These are phyloP conservation scores for Psilocybe cubensis DNA, from an alignment of 768 basidiomycete species.

Conservation along the genomic window DNA sequence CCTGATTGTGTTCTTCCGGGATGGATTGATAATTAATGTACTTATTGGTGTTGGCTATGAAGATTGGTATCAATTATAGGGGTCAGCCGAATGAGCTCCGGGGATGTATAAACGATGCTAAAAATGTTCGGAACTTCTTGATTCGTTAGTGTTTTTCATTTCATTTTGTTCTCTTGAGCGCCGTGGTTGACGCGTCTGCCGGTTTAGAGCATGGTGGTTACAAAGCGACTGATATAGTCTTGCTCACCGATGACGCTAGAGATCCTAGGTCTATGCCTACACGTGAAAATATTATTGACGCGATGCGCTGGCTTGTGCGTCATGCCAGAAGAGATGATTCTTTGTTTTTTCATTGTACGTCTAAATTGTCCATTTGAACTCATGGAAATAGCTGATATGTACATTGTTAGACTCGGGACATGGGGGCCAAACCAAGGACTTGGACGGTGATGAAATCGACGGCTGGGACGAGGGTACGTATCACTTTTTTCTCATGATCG, in stretches of 20 bases:
- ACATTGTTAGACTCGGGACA: conserved; percentile 78
- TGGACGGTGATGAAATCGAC: conserved; percentile 77
- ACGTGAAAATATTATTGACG: conserved; percentile 48
- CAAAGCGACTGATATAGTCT: conserved; percentile 62
- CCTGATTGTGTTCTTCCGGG: too few species aligned
- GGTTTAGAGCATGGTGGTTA: conserved; percentile 48
- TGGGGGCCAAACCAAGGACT: conserved; percentile 87
- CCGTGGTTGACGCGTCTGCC: not conserved
- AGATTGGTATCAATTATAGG: conserved; percentile 83
- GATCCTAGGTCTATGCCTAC: conserved; percentile 49
- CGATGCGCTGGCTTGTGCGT: conserved; percentile 65
- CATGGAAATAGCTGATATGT: not conserved
- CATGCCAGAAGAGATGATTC: conserved; percentile 73
- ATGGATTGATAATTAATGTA: not conserved
- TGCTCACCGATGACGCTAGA: conserved; percentile 65
- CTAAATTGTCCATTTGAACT: not conserved
- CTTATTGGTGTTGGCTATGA: not conserved
- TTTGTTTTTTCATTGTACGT: conserved; percentile 75
- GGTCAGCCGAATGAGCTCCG: conserved; percentile 65
- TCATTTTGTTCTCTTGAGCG: not conserved
- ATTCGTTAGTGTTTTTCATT: conserved; percentile 43
- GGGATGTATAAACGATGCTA: conserved; percentile 85
- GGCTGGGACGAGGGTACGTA: conserved; percentile 76
- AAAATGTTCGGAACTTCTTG: conserved; percentile 70
- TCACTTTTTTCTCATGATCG: not conserved